Conservation (phyloP, 768 basidiomycete species). For the Mycena rosella region DNA sequence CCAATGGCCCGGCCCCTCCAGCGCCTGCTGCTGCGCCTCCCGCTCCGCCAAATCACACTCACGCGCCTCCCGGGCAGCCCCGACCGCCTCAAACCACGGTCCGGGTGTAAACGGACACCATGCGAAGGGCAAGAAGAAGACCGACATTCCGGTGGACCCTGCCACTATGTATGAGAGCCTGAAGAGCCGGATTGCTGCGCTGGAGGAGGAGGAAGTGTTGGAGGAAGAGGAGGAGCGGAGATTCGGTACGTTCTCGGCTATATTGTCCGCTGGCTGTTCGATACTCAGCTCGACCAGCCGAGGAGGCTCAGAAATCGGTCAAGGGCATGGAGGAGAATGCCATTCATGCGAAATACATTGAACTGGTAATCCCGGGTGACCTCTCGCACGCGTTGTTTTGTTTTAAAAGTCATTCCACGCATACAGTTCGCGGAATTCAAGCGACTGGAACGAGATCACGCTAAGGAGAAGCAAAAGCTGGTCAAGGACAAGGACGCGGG, state of each 20-base stretch:
- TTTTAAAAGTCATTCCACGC: slow-evolving; percentile 14
- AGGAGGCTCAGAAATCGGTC: slow-evolving; percentile 90
- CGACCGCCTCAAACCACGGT: slow-evolving; percentile 47
- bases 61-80: slow-evolving; percentile 46
- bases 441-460: slow-evolving; percentile 87
- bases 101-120: slow-evolving; percentile 59
- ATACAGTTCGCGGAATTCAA: slow-evolving; percentile 89
- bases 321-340: slow-evolving; percentile 86
- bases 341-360: slow-evolving; percentile 89
- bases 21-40: slow-evolving; percentile 72
- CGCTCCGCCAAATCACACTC: slow-evolving; percentile 60
- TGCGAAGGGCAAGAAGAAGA: slow-evolving; percentile 80
- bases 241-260: slow-evolving; percentile 67
- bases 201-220: slow-evolving; percentile 89
- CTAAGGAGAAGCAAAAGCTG: slow-evolving; percentile 93
- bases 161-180: slow-evolving; percentile 90
- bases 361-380: slow-evolving; percentile 68
- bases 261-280: slow-evolving; percentile 35
- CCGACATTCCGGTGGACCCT: slow-evolving; percentile 80
- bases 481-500: slow-evolving; percentile 93
- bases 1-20: slow-evolving; percentile 70
- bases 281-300: slow-evolving; percentile 62
- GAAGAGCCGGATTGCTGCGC: slow-evolving; percentile 88
- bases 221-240: slow-evolving; percentile 89
- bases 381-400: slow-evolving; percentile 18